Percentiles rank a stretch among this genome's conserved stretches.
Evolutionary conservation across 179 eudicot genomes (phyloP).

Genomic region (Carnegiea gigantea): DNA sequence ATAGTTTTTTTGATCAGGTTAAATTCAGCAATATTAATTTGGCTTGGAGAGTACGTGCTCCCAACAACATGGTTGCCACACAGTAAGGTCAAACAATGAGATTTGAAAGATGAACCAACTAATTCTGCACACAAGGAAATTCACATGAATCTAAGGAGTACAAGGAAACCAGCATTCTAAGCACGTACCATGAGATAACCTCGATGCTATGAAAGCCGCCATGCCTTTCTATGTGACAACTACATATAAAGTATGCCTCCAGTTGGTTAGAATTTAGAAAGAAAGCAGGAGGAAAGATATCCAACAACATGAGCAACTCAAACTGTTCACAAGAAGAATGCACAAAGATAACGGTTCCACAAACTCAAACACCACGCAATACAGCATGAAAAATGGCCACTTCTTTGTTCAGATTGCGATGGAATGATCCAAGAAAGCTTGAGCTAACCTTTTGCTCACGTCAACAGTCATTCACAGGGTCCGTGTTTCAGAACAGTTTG

Average conservation of each 20-base stretch:
- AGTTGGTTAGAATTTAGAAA: too few species aligned
- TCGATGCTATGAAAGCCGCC: conserved; percentile 28
- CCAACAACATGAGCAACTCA: neutral
- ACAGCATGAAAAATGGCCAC: too few species aligned
- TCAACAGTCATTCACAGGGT: too few species aligned
- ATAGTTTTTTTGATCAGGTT: too few species aligned
- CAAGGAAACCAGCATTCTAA: neutral
- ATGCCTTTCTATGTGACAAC: conserved; percentile 8
- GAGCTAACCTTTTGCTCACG: too few species aligned
- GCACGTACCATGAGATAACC: conserved; percentile 27
- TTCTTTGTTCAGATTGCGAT: too few species aligned
- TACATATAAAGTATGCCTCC: neutral
- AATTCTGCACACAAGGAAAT: too few species aligned
- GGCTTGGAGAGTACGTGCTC: neutral
- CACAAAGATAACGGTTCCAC: neutral
- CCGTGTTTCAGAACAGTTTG: too few species aligned
- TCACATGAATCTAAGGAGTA: neutral
- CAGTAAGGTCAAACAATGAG: neutral
- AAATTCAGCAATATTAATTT: too few species aligned
- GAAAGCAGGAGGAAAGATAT: too few species aligned
- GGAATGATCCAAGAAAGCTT: too few species aligned
- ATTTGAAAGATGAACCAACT: neutral
- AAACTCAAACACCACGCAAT: neutral
- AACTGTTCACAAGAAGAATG: neutral
- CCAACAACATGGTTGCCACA: neutral